phyloP scores from a whole-genome alignment of 1,284 basidiomycete genomes.

The Entoloma clypeatum region DNA sequence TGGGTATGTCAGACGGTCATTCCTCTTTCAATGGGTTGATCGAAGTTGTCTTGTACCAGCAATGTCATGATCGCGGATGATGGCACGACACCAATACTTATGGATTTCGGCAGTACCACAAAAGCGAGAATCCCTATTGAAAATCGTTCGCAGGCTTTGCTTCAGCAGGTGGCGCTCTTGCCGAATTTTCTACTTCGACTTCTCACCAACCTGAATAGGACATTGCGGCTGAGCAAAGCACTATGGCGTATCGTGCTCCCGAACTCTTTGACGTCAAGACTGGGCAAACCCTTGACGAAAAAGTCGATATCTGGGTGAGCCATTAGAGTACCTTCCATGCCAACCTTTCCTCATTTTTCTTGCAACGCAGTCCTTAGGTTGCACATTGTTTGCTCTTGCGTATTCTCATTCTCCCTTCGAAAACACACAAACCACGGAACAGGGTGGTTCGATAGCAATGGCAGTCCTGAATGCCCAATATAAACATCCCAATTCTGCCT shows the following conservation, averaged over 20 bases:
- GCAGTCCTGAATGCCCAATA: slow-evolving; percentile 90
- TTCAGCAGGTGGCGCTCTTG: slow-evolving; percentile 64
- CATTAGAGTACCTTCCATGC: slow-evolving; percentile 4
- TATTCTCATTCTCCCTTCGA: slow-evolving; percentile 95
- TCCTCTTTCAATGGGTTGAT: slow-evolving; percentile 2
- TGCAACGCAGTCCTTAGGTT: slow-evolving; percentile 76
- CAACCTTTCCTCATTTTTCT: slow-evolving; percentile 5
- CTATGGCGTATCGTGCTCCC: slow-evolving; percentile 94
- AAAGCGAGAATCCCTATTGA: slow-evolving; percentile 78
- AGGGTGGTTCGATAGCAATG: slow-evolving; percentile 93
- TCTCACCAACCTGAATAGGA: slow-evolving; percentile 48
- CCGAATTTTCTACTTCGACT: not conserved
- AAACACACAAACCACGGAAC: slow-evolving; percentile 79
- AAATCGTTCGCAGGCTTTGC: slow-evolving; percentile 79
- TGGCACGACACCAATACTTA: slow-evolving; percentile 81
- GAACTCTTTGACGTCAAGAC: slow-evolving; percentile 97
- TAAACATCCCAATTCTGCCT: slow-evolving; percentile 77
- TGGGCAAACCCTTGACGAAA: slow-evolving; percentile 81
- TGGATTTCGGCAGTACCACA: slow-evolving; percentile 95
- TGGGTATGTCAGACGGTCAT: slow-evolving; percentile 52
- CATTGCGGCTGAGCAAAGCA: slow-evolving; percentile 91
- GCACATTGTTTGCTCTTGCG: slow-evolving; percentile 86
- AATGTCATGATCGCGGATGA: slow-evolving; percentile 97
- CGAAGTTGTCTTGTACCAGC: slow-evolving; percentile 36
- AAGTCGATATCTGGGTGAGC: slow-evolving; percentile 92